Conservation (phyloP, 1,139 yeast species). For the Citeromyces siamensis region DNA sequence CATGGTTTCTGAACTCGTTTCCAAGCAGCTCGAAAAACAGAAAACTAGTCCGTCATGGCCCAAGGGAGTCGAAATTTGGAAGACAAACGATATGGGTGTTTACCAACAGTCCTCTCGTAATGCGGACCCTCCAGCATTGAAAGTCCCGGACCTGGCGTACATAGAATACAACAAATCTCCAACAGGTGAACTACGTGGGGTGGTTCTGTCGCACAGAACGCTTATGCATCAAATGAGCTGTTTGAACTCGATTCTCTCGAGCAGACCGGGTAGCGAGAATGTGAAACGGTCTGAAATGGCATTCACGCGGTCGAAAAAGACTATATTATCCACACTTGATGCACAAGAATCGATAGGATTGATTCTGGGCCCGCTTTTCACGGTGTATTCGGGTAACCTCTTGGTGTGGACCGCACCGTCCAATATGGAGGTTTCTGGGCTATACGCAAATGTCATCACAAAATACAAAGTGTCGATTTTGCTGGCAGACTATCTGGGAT, state of each 20-base stretch:
- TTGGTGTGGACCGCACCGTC: constrained; percentile 71
- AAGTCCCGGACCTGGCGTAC: constrained; percentile 75
- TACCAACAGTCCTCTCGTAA: constrained; percentile 47
- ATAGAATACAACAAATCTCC: constrained; percentile 90
- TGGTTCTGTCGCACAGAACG: constrained; percentile 83
- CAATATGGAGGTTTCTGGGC: constrained; percentile 72
- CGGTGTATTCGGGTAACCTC: constrained; percentile 77
- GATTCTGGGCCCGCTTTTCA: constrained; percentile 67
- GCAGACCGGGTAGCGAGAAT: constrained; percentile 30
- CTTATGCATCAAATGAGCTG: constrained; percentile 82
- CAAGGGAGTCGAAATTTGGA: constrained; percentile 58
- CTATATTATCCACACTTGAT: constrained; percentile 66
- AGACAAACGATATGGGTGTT: constrained; percentile 79
- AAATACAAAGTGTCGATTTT: constrained; percentile 60
- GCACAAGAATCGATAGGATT: constrained; percentile 82
- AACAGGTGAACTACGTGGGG: constrained; percentile 85
- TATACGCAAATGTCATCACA: constrained; percentile 74
- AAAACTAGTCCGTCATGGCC: constrained; percentile 27
- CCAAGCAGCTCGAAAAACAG: constrained; percentile 51
- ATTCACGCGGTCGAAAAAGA: constrained; percentile 17
- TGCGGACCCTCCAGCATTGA: constrained; percentile 50
- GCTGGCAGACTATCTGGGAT: constrained; percentile 79
- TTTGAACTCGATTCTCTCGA: constrained; percentile 53
- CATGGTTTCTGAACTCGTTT: constrained; percentile 69
- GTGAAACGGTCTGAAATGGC: constrained; percentile 24